phyloP scores from a whole-genome alignment of 176 grass and related monocot genomes.

The Cenchrus fungigraminus region DNA sequence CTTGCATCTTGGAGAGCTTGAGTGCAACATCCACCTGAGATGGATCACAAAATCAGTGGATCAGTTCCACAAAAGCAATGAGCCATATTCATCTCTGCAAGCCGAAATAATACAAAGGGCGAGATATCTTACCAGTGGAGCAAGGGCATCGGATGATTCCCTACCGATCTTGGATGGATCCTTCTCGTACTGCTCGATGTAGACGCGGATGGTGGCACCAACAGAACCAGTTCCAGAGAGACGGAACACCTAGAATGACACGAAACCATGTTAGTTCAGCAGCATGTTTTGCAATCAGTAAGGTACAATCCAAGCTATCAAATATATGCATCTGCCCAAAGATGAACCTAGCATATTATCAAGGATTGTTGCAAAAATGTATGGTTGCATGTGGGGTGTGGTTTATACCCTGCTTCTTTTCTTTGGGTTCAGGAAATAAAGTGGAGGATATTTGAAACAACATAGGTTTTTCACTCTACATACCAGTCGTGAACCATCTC shows the following conservation, averaged over 20 bases:
- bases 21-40: conserved; percentile 77
- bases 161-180: conserved; percentile 81
- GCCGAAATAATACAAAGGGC: neutral
- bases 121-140: conserved; percentile 64
- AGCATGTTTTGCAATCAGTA: neutral
- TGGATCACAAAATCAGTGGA: neutral
- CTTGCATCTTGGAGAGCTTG: conserved; percentile 86
- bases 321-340: neutral
- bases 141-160: conserved; percentile 88
- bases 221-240: conserved; percentile 93
- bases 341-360: neutral
- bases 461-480: neutral
- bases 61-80: neutral
- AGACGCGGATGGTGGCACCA: conserved; percentile 90
- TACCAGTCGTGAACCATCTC: conserved; percentile 96
- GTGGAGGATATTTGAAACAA: neutral
- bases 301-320: neutral
- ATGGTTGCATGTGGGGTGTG: neutral
- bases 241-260: conserved; percentile 75
- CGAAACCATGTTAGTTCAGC: conserved; percentile 34
- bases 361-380: neutral
- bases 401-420: neutral
- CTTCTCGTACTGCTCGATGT: conserved; percentile 96
- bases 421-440: conserved; percentile 19
- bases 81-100: neutral